Conservation (phyloP, 2,329 filamentous ascomycete genomes). For the Neophaeococcomyces mojaviensis region DNA sequence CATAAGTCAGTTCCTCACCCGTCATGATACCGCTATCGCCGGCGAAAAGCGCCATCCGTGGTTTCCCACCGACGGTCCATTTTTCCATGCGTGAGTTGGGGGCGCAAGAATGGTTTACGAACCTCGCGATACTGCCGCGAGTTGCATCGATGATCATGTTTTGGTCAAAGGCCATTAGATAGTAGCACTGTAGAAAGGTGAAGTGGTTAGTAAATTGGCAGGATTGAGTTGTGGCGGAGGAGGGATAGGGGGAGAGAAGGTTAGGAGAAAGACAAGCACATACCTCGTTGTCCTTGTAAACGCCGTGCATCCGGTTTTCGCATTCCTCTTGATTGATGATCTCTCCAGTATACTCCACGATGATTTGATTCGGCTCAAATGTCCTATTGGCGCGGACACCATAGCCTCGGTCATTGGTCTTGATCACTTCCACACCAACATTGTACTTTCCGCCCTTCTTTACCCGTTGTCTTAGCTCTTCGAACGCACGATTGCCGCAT, state of each 20-base stretch:
- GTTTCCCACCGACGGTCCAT: conserved; percentile 89
- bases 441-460: conserved; percentile 78
- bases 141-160: conserved; percentile 93
- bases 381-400: conserved; percentile 85
- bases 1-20: conserved; percentile 92
- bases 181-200: conserved; percentile 65
- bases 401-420: conserved; percentile 80
- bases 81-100: conserved; percentile 98
- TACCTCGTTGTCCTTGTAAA: conserved; percentile 90
- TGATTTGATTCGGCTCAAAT: conserved; percentile 85
- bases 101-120: conserved; percentile 95
- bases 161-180: conserved; percentile 96
- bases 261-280: conserved; percentile 26
- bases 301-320: conserved; percentile 83
- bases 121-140: conserved; percentile 88
- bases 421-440: conserved; percentile 89
- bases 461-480: conserved; percentile 65
- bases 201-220: conserved; percentile 19
- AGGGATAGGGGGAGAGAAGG: not conserved
- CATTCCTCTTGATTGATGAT: conserved; percentile 95
- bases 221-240: not conserved
- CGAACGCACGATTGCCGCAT: conserved; percentile 85
- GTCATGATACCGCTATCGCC: conserved; percentile 85
- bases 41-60: conserved; percentile 93
- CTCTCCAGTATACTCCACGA: conserved; percentile 96